Conservation (phyloP, 177 flowering plant genomes). For the Vitis hybrid region DNA sequence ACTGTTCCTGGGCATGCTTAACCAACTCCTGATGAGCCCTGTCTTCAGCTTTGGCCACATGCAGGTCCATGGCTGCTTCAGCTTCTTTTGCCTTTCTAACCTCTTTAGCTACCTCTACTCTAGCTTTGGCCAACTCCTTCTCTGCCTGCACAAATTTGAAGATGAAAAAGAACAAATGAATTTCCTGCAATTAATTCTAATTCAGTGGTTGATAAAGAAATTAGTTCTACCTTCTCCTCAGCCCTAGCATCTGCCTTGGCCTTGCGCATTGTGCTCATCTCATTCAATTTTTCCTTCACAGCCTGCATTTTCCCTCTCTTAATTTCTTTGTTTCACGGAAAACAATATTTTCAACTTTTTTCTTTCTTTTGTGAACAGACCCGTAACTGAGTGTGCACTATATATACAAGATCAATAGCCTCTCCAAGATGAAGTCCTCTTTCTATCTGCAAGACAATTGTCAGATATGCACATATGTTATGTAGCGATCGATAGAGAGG, state of each 20-base stretch:
- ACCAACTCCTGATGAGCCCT: slow-evolving; percentile 25
- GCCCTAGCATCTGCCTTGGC: slow-evolving; percentile 61
- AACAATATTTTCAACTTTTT: no score
- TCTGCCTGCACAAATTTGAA: slow-evolving; percentile 28
- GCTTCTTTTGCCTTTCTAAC: slow-evolving; percentile 56
- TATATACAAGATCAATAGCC: no score
- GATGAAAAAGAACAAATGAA: not conserved
- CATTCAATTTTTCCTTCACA: slow-evolving; percentile 55
- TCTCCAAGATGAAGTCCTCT: no score
- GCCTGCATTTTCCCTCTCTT: slow-evolving; percentile 53
- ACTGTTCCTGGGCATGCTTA: slow-evolving; percentile 17
- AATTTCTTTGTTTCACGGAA: not conserved
- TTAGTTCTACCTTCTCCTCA: slow-evolving; percentile 48
- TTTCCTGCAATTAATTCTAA: no score
- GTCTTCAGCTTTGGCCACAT: slow-evolving; percentile 44
- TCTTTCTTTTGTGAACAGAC: no score
- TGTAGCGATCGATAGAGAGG: no score
- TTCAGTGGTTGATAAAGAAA: no score
- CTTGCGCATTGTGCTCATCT: slow-evolving; percentile 45
- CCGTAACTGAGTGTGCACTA: no score
- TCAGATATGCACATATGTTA: no score
- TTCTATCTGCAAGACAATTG: no score
- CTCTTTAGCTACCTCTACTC: slow-evolving; percentile 50
- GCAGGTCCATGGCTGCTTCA: slow-evolving; percentile 47
- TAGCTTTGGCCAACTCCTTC: slow-evolving; percentile 47